A percentile compares a stretch with the other conserved stretches of the same genome.
phyloP scores from a whole-genome alignment of 1,139 yeast genomes.

The Candida tropicalis region DNA sequence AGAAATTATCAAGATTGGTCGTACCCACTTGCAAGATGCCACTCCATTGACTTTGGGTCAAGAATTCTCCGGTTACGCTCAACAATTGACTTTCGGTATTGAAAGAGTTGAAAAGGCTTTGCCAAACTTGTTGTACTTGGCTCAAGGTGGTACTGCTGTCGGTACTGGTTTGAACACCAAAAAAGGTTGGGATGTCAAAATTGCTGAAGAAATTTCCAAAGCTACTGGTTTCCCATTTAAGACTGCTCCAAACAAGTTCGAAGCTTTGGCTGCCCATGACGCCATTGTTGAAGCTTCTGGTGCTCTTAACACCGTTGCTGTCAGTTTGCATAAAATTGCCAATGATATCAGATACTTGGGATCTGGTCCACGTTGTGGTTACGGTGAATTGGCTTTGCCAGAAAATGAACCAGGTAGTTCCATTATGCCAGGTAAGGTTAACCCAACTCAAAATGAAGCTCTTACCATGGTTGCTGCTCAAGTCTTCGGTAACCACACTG shows the following conservation, averaged over 20 bases:
- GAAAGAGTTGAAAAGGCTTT: constrained; percentile 77
- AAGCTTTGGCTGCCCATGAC: constrained; percentile 98
- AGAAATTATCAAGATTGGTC: constrained; percentile 93
- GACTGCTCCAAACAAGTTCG: constrained; percentile 98
- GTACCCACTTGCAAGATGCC: constrained; percentile 98
- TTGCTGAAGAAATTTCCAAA: constrained; percentile 77
- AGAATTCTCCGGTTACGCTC: constrained; percentile 95
- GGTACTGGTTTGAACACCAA: constrained; percentile 97
- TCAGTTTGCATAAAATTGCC: constrained; percentile 91
- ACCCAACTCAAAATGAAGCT: constrained; percentile 99
- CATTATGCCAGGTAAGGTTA: constrained; percentile 99
- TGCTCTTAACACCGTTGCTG: constrained; percentile 93
- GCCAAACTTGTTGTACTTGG: constrained; percentile 77
- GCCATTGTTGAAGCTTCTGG: constrained; percentile 98
- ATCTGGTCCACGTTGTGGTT: constrained; percentile 99
- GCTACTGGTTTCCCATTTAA: constrained; percentile 85
- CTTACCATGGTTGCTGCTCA: constrained; percentile 97
- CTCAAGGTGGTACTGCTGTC: constrained; percentile 99
- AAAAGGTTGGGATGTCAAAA: constrained; percentile 82
- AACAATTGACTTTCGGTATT: constrained; percentile 89
- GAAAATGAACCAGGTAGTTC: constrained; percentile 99
- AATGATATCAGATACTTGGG: constrained; percentile 98
- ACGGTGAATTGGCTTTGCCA: constrained; percentile 92
- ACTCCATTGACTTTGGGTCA: constrained; percentile 98
- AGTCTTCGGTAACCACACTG: constrained; percentile 94